Conservation (phyloP, 192 early-diverging fungal genomes). For the Coemansia sp. region DNA sequence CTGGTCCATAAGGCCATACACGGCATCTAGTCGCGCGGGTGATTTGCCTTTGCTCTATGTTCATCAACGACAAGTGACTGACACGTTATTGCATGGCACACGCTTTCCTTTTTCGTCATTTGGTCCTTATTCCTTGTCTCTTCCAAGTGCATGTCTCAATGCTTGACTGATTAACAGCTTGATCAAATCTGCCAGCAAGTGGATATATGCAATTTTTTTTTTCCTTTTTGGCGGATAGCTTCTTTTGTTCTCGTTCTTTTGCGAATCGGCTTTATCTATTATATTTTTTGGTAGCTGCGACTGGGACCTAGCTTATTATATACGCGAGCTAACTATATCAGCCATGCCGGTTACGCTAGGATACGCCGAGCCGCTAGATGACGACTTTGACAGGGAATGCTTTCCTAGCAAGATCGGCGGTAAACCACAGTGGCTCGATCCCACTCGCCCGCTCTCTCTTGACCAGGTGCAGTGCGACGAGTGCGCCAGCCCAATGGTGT, state of each 20-base stretch:
- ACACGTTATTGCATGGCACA: not conserved
- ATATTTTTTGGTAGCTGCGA: not conserved
- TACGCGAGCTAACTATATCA: not conserved
- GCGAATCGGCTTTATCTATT: not conserved
- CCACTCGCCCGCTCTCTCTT: conserved; percentile 61
- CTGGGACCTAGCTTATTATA: not conserved
- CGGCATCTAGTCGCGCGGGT: not conserved
- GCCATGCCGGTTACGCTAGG: conserved; percentile 61
- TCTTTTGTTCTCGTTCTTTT: not conserved
- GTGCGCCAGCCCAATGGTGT: conserved; percentile 73
- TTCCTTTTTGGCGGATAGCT: not conserved
- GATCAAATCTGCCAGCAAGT: not conserved
- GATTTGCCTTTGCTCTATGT: not conserved
- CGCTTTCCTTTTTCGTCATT: no score
- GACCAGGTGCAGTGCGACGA: conserved; percentile 69
- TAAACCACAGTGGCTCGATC: conserved; percentile 82
- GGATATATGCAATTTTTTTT: not conserved
- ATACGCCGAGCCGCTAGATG: conserved; percentile 73
- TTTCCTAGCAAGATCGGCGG: conserved; percentile 93
- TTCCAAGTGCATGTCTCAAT: not conserved
- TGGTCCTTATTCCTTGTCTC: no score
- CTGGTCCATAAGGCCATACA: not conserved
- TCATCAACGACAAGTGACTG: not conserved
- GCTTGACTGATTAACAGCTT: not conserved
- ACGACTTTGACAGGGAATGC: conserved; percentile 59